Conservation (phyloP, 768 basidiomycete genomes). For the Boletus rubropictus region DNA sequence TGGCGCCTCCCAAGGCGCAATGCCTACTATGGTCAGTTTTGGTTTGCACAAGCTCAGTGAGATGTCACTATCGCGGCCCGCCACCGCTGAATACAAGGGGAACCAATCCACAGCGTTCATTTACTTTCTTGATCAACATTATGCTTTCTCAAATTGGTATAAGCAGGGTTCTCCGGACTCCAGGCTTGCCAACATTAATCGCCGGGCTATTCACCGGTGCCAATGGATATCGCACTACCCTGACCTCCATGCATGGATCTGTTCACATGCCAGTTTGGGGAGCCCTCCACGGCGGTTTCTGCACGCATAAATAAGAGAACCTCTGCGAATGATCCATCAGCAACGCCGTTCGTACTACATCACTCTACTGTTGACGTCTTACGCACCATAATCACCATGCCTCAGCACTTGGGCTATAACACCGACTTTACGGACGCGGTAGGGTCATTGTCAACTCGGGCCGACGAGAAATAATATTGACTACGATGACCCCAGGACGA, state of each 20-base stretch:
- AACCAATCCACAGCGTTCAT: slow-evolving; percentile 2
- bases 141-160: slow-evolving; percentile 6
- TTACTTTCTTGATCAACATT: not conserved
- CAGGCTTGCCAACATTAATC: slow-evolving; percentile 10
- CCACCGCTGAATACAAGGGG: slow-evolving; percentile 4
- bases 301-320: slow-evolving; percentile 15
- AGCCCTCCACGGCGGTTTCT: slow-evolving; percentile 15
- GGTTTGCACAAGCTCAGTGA: not conserved
- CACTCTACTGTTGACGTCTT: not conserved
- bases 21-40: slow-evolving; percentile 4
- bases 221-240: slow-evolving; percentile 9
- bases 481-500: slow-evolving; percentile 5
- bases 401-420: slow-evolving; percentile 1
- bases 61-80: slow-evolving; percentile 1
- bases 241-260: slow-evolving; percentile 12
- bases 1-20: slow-evolving; percentile 7
- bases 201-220: slow-evolving; percentile 13
- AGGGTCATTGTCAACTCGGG: not conserved
- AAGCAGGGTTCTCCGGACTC: slow-evolving; percentile 5
- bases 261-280: slow-evolving; percentile 17
- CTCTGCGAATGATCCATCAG: slow-evolving; percentile 6
- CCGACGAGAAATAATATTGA: slow-evolving; percentile 1
- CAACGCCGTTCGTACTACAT: slow-evolving; percentile 1
- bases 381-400: not conserved
- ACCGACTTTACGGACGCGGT: slow-evolving; percentile 8